These are phyloP conservation scores for Euphrasia confusa DNA, from an alignment of 257 asterid genomes.

Conservation along the genomic window DNA sequence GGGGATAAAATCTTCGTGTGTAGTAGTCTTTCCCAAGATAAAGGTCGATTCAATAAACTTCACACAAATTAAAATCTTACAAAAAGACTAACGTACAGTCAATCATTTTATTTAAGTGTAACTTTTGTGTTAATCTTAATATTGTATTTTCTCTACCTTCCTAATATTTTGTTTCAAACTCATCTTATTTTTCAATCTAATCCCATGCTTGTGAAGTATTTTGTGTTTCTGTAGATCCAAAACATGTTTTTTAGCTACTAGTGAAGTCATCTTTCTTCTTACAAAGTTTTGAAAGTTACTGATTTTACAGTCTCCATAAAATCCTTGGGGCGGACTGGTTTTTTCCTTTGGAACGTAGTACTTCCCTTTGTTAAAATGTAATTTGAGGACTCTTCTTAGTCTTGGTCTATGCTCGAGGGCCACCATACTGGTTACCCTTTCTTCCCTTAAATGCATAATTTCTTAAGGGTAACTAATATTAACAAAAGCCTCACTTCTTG, in stretches of 20 bases:
- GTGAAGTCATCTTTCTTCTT: neutral
- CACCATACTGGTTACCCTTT: neutral
- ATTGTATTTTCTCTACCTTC: too few relatives aligned
- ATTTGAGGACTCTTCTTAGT: neutral
- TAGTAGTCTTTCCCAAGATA: neutral
- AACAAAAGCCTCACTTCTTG: slow-evolving; percentile 25
- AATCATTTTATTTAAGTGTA: too few relatives aligned
- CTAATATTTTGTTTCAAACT: too few relatives aligned
- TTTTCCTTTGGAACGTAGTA: neutral
- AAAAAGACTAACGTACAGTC: too few relatives aligned
- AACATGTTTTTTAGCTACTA: neutral
- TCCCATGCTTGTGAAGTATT: too few relatives aligned
- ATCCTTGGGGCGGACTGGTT: neutral
- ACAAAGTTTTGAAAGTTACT: neutral
- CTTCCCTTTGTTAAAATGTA: neutral
- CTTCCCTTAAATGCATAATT: neutral
- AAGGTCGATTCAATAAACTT: too few relatives aligned
- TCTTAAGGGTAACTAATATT: slow-evolving; percentile 8
- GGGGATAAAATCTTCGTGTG: neutral
- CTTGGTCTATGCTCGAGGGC: neutral
- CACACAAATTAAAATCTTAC: too few relatives aligned
- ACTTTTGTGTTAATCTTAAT: too few relatives aligned
- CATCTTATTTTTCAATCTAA: too few relatives aligned
- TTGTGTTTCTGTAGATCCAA: neutral
- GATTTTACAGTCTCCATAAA: neutral